These are phyloP conservation scores for Akanthomyces muscarius DNA, from an alignment of 2,329 filamentous ascomycete species.

Conservation along the genomic window DNA sequence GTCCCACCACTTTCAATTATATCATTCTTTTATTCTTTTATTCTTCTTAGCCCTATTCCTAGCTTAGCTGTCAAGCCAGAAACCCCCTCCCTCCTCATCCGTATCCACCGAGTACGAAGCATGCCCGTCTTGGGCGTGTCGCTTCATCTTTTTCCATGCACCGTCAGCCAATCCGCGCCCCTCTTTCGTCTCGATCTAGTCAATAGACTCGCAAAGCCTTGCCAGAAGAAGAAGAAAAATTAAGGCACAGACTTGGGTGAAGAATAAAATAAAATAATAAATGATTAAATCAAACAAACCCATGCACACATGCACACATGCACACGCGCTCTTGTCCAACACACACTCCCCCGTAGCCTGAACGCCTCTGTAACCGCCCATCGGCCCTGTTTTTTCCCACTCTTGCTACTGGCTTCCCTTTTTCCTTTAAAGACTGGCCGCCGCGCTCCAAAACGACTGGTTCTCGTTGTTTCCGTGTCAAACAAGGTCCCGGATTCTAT, in stretches of 20 bases:
- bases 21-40: background rate
- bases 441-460: conserved; percentile 7
- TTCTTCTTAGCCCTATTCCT: background rate
- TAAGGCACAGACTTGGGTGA: background rate
- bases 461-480: conserved; percentile 1
- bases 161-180: conserved; percentile 2
- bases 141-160: background rate
- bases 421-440: background rate
- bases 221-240: background rate
- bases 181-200: conserved; percentile 9
- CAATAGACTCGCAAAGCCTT: conserved; percentile 11
- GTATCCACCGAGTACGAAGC: conserved; percentile 4
- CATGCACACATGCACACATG: background rate
- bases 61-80: background rate
- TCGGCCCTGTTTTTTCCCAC: conserved; percentile 5
- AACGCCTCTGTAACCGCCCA: conserved; percentile 10
- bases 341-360: background rate
- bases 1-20: background rate
- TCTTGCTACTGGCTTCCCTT: background rate
- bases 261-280: background rate
- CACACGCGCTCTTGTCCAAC: background rate
- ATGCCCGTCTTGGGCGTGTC: background rate
- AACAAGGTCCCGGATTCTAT: background rate
- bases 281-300: conserved; percentile 2
- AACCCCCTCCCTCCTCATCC: background rate